Percentiles rank a stretch among this genome's conserved stretches.
These are phyloP conservation scores for Pseudoperonospora humuli DNA, from an alignment of 352 stramenopile species.

Conservation along the genomic window DNA sequence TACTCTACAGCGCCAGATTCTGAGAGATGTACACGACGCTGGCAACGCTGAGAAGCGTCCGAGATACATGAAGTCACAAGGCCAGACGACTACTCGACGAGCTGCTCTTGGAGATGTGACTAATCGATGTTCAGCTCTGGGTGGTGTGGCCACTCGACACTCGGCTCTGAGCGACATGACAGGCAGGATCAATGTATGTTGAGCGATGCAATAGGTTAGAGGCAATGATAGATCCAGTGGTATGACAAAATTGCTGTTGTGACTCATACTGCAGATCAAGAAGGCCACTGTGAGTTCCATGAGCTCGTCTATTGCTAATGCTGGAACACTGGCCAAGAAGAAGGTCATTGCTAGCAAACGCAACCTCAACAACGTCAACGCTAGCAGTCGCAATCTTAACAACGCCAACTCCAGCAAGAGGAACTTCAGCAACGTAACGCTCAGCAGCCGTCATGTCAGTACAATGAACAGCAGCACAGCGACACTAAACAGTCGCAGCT, in stretches of 20 bases:
- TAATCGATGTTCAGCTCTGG: constrained; percentile 36
- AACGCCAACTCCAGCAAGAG: constrained; percentile 16
- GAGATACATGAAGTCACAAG: constrained; percentile 41
- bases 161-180: constrained; percentile 53
- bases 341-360: constrained; percentile 40
- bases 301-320: constrained; percentile 15
- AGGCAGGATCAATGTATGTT: constrained; percentile 63
- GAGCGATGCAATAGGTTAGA: not conserved
- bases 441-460: constrained; percentile 12
- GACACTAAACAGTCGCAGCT: constrained; percentile 9
- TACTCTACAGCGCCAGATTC: constrained; percentile 29
- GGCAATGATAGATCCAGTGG: not conserved
- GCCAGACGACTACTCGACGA: constrained; percentile 9
- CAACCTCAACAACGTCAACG: constrained; percentile 26
- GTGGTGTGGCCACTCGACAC: constrained; percentile 42
- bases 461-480: constrained; percentile 1
- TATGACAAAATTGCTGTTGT: constrained; percentile 7
- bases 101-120: too few species aligned
- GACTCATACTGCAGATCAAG: constrained; percentile 34
- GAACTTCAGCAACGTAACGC: constrained; percentile 17
- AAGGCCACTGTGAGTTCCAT: constrained; percentile 43
- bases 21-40: constrained; percentile 35
- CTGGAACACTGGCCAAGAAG: constrained; percentile 31
- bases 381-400: constrained; percentile 11
- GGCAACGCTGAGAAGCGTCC: constrained; percentile 53